These are phyloP conservation scores for Phaeodactylum tricornutum DNA, from an alignment of 108 stramenopile genomes.

Conservation along the genomic window DNA sequence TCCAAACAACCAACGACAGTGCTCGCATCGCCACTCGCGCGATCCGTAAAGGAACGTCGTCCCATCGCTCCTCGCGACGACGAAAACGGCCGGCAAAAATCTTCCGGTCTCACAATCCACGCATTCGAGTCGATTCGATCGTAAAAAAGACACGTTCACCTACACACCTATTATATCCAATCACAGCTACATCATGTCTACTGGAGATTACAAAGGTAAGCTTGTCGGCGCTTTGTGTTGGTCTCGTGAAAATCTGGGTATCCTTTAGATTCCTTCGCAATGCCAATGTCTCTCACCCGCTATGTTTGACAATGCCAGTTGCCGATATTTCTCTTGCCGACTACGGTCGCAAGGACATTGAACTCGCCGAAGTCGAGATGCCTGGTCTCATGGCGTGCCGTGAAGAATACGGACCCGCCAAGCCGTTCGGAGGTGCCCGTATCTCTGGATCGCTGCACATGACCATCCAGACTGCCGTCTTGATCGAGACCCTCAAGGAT, in stretches of 20 bases:
- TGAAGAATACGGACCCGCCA: slow-evolving; percentile 69
- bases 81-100: too few species aligned
- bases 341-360: slow-evolving; percentile 99
- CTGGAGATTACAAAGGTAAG: slow-evolving; percentile 91
- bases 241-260: background rate
- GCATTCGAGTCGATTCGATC: too few species aligned
- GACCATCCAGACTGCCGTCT: slow-evolving; percentile 99
- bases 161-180: too few species aligned
- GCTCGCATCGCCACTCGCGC: too few species aligned
- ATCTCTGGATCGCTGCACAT: slow-evolving; percentile 99
- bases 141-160: too few species aligned
- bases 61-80: too few species aligned
- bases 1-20: too few species aligned
- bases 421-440: slow-evolving; percentile 86
- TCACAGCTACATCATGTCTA: slow-evolving; percentile 92
- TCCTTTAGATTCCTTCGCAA: slow-evolving; percentile 1
- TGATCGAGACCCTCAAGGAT: slow-evolving; percentile 96
- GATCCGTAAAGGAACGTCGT: too few species aligned
- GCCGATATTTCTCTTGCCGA: slow-evolving; percentile 99
- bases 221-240: background rate
- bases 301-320: slow-evolving; percentile 37
- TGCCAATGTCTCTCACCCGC: slow-evolving; percentile 1
- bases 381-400: slow-evolving; percentile 99
- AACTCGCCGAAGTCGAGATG: slow-evolving; percentile 99
- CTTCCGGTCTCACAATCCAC: too few species aligned